A percentile compares a stretch with the other conserved stretches of the same genome.
These are phyloP conservation scores for Thermochaetoides thermophila DNA, from an alignment of 495 filamentous ascomycete genomes.

Conservation along the genomic window DNA sequence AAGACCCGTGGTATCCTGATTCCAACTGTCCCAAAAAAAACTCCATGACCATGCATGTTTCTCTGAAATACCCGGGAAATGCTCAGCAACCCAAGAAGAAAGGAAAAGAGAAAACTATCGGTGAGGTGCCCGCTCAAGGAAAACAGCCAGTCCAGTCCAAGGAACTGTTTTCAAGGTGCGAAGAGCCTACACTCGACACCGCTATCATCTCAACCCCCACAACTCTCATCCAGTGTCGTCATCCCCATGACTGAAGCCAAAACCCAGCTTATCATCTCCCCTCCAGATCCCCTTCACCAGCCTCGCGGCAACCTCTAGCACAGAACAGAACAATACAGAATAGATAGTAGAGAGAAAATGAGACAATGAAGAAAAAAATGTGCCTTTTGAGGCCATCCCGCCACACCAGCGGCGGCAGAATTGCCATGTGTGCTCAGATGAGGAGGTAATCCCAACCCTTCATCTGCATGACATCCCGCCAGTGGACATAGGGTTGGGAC, in stretches of 20 bases:
- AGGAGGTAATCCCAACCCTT: conserved; percentile 88
- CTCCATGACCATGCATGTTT: conserved; percentile 8
- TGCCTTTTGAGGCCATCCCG: no score
- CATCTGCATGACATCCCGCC: conserved; percentile 86
- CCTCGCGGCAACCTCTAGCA: conserved; percentile 16
- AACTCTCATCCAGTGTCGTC: conserved; percentile 6
- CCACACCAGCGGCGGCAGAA: conserved; percentile 10
- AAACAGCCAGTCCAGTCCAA: conserved; percentile 7
- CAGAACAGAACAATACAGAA: conserved; percentile 4
- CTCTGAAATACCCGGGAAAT: no score
- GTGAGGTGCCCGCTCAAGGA: no score
- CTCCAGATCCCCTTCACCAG: conserved; percentile 2
- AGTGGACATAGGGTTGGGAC: conserved; percentile 51
- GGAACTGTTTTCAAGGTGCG: conserved; percentile 1
- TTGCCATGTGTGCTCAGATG: conserved; percentile 40
- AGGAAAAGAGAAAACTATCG: conserved; percentile 1
- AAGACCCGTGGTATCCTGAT: neutral
- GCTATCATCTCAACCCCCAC: neutral
- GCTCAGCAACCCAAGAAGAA: no score
- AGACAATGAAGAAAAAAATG: conserved; percentile 4
- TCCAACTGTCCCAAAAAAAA: no score
- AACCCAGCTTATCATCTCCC: neutral
- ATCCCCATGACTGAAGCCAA: conserved; percentile 1
- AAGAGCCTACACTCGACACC: neutral
- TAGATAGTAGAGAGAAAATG: conserved; percentile 2